A percentile compares a stretch with the other conserved stretches of the same genome.
Evolutionary conservation across 2,329 filamentous ascomycete species (phyloP).

Genomic region (Aureobasidium sp.): DNA sequence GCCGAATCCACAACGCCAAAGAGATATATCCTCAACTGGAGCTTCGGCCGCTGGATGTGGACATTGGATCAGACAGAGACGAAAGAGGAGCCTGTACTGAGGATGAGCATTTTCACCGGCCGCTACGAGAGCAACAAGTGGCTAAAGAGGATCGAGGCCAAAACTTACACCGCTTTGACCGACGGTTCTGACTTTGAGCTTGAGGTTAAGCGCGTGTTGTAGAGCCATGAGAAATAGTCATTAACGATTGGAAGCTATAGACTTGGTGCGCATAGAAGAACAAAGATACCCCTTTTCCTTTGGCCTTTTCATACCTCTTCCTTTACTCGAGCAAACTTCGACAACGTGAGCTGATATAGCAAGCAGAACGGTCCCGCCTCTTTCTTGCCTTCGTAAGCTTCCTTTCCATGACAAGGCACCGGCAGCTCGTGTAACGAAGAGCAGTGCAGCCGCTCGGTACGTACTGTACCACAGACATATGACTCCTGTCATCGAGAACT

Average conservation of each 20-base stretch:
- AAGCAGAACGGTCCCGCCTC: not conserved
- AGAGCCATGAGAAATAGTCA: slow-evolving; percentile 4
- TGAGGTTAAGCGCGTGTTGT: slow-evolving; percentile 39
- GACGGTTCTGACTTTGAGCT: slow-evolving; percentile 40
- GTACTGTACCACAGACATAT: not conserved
- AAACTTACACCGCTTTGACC: slow-evolving; percentile 24
- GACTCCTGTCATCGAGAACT: not conserved
- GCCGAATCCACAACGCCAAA: slow-evolving; percentile 32
- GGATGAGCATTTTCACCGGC: slow-evolving; percentile 71
- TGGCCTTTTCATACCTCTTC: not conserved
- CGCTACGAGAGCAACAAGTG: slow-evolving; percentile 68
- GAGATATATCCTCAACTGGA: slow-evolving; percentile 94
- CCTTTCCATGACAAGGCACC: not conserved
- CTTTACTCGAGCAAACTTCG: not conserved
- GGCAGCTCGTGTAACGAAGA: not conserved
- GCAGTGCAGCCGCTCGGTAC: not conserved
- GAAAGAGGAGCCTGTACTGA: slow-evolving; percentile 39
- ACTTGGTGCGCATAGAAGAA: not conserved
- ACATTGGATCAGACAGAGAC: slow-evolving; percentile 47
- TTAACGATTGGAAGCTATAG: not conserved
- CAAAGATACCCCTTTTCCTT: not conserved
- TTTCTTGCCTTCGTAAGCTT: not conserved
- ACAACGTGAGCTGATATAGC: too few species aligned
- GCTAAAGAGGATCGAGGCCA: slow-evolving; percentile 61
- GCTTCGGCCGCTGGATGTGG: slow-evolving; percentile 92